A percentile compares a stretch with the other conserved stretches of the same genome.
Conservation (phyloP, 2,329 filamentous ascomycete species). For the Talaromyces sp. region DNA sequence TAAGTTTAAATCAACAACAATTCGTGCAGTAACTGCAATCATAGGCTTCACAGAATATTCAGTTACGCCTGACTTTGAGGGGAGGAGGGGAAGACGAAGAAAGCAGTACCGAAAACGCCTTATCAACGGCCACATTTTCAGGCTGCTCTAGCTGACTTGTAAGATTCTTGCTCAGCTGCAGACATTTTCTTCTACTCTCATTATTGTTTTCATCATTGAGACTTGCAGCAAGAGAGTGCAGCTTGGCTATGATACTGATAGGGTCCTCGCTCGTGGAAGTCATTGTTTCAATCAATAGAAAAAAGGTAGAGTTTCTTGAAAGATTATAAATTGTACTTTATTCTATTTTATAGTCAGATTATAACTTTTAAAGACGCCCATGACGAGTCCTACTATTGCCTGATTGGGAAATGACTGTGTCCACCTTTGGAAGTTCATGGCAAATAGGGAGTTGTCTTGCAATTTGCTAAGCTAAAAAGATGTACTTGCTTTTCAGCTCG, state of each 20-base stretch:
- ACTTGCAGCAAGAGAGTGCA: background rate
- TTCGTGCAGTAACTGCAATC: background rate
- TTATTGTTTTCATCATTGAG: background rate
- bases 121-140: constrained; percentile 8
- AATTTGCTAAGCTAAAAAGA: no score
- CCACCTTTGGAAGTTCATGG: background rate
- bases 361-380: background rate
- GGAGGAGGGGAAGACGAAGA: background rate
- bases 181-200: background rate
- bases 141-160: background rate
- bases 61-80: background rate
- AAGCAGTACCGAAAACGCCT: constrained; percentile 7
- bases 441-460: no score
- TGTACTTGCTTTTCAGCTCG: no score
- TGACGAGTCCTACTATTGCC: background rate
- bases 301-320: no score
- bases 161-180: background rate
- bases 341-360: background rate
- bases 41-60: background rate
- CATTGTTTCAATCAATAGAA: background rate
- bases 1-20: background rate
- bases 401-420: background rate
- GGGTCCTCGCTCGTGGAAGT: background rate
- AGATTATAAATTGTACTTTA: background rate
- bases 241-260: background rate